Evolutionary conservation across 805 yeast species (phyloP).

Genomic region (Nakazawaea wyomingensis): DNA sequence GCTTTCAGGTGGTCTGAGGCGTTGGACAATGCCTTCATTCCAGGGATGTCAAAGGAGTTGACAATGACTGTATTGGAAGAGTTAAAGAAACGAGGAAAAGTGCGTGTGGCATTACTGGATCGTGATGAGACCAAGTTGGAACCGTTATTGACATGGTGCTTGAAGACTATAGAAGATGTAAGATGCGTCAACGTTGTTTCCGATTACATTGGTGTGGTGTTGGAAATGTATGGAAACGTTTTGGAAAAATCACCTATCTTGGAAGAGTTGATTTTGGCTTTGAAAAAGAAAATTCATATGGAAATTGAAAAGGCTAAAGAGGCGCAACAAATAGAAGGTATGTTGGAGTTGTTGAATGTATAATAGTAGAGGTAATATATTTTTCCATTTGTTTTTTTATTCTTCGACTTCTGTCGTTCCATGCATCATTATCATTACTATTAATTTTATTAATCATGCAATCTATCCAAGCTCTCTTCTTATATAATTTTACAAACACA

Average conservation of each 20-base stretch:
- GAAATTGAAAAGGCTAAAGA: slow-evolving; percentile 81
- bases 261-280: slow-evolving; percentile 60
- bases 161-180: slow-evolving; percentile 71
- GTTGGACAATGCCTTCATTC: slow-evolving; percentile 74
- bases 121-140: slow-evolving; percentile 80
- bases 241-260: slow-evolving; percentile 73
- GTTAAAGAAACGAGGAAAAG: slow-evolving; percentile 82
- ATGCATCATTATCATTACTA: no score
- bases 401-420: no score
- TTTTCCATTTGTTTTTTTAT: no score
- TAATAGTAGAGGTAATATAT: slow-evolving; percentile 22
- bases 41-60: slow-evolving; percentile 75
- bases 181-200: slow-evolving; percentile 59
- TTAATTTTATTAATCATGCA: no score
- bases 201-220: slow-evolving; percentile 61
- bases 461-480: no score
- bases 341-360: slow-evolving; percentile 78
- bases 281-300: slow-evolving; percentile 54
- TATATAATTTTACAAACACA: no score
- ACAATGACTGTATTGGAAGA: slow-evolving; percentile 83
- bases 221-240: slow-evolving; percentile 72
- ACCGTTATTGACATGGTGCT: slow-evolving; percentile 82
- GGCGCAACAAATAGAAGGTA: slow-evolving; percentile 87
- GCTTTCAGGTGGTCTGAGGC: slow-evolving; percentile 94
- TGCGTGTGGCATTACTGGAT: slow-evolving; percentile 70